Evolutionary conservation across 1,139 yeast genomes (phyloP).

Genomic region (Yamadazyma dendronema): DNA sequence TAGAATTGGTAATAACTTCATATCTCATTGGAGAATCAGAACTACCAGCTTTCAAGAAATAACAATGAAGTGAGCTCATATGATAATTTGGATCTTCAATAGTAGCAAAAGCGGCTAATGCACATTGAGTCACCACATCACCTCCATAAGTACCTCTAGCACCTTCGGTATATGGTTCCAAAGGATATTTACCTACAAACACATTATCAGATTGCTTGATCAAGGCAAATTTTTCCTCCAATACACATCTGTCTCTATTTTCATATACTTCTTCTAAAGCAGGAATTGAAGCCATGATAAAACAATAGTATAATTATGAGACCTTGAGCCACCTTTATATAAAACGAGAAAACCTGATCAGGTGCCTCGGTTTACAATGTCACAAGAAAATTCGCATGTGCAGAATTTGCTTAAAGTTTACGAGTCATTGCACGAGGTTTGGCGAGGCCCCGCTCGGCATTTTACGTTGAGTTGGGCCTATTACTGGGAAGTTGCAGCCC

Average conservation of each 20-base stretch:
- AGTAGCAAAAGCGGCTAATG: slow-evolving; percentile 39
- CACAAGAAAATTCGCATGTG: not conserved
- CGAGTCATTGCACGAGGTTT: not conserved
- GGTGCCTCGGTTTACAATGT: not conserved
- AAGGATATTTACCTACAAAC: slow-evolving; percentile 34
- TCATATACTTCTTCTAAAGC: slow-evolving; percentile 18
- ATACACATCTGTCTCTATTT: slow-evolving; percentile 18
- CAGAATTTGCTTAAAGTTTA: too few relatives aligned
- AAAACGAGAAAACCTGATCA: too few relatives aligned
- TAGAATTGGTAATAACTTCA: slow-evolving; percentile 28
- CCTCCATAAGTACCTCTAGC: slow-evolving; percentile 45
- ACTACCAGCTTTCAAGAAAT: slow-evolving; percentile 36
- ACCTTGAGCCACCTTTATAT: not conserved
- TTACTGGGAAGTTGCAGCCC: too few relatives aligned
- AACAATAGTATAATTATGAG: not conserved
- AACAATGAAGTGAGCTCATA: slow-evolving; percentile 42
- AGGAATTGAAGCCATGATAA: slow-evolving; percentile 2
- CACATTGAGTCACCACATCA: slow-evolving; percentile 34
- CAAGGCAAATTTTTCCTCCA: slow-evolving; percentile 24
- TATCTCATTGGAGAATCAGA: slow-evolving; percentile 25
- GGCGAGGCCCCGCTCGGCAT: too few relatives aligned
- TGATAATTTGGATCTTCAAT: slow-evolving; percentile 37
- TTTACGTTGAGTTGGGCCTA: too few relatives aligned
- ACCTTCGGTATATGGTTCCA: slow-evolving; percentile 30
- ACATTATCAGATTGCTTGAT: slow-evolving; percentile 10